Evolutionary conservation across 2,329 filamentous ascomycete species (phyloP).

Genomic region (Colletotrichum chrysophilum): DNA sequence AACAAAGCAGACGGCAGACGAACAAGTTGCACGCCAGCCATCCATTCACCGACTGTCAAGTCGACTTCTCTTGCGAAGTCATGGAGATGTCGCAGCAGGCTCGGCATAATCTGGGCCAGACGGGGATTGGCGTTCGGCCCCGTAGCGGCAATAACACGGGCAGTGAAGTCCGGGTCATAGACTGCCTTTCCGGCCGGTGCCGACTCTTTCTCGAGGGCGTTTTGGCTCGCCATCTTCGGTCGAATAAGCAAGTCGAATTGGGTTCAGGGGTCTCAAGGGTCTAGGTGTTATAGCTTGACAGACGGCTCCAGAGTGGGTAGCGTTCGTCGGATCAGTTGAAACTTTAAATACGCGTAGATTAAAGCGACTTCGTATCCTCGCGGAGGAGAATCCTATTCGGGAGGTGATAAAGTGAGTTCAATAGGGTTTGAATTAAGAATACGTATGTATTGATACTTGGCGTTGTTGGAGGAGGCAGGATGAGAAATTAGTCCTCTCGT

Average conservation of each 20-base stretch:
- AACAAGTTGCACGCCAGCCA: conserved; percentile 64
- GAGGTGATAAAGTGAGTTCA: not conserved
- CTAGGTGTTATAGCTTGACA: not conserved
- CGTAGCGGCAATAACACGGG: conserved; percentile 67
- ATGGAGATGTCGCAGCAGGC: conserved; percentile 68
- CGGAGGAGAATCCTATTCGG: not conserved
- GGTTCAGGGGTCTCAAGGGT: not conserved
- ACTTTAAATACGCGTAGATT: not conserved
- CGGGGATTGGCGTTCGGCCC: conserved; percentile 66
- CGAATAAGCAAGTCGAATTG: not conserved
- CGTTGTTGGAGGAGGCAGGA: not conserved
- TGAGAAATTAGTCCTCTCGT: not conserved
- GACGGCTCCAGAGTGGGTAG: not conserved
- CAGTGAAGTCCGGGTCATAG: conserved; percentile 56
- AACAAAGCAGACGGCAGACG: conserved; percentile 19
- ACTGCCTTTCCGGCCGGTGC: not conserved
- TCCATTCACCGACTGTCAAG: conserved; percentile 71
- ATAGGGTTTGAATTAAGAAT: not conserved
- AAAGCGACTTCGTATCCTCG: not conserved
- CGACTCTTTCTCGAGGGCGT: not conserved
- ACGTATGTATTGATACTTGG: not conserved
- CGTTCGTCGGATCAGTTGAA: not conserved
- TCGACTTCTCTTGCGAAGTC: conserved; percentile 72
- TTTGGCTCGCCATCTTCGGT: not conserved
- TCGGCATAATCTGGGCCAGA: conserved; percentile 60